A percentile compares a stretch with the other conserved stretches of the same genome.
Evolutionary conservation across 768 basidiomycete species (phyloP).

Genomic region (Paxillus rubicundulus): DNA sequence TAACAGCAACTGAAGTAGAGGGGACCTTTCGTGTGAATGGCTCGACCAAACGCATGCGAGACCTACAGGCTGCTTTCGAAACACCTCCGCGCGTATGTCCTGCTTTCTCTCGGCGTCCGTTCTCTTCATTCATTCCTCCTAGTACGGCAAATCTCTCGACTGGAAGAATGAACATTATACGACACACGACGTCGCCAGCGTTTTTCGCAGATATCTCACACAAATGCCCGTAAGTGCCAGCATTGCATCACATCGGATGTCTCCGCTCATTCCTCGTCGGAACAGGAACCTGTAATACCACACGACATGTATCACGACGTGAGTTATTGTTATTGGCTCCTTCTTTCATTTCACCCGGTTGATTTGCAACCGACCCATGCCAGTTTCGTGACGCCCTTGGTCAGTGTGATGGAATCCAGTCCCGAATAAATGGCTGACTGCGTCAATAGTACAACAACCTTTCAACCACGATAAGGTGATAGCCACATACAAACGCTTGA

Average conservation of each 20-base stretch:
- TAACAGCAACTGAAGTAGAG: slow-evolving; percentile 79
- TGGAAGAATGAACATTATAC: slow-evolving; percentile 86
- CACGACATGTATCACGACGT: slow-evolving; percentile 85
- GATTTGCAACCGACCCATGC: slow-evolving; percentile 2
- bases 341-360: slow-evolving; percentile 10
- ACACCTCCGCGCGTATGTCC: slow-evolving; percentile 72
- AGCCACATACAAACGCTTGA: slow-evolving; percentile 77
- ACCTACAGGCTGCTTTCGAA: slow-evolving; percentile 90
- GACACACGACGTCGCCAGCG: slow-evolving; percentile 96
- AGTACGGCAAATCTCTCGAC: slow-evolving; percentile 94
- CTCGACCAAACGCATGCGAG: slow-evolving; percentile 93
- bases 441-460: slow-evolving; percentile 56
- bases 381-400: slow-evolving; percentile 81
- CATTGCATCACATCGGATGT: not conserved
- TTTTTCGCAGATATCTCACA: slow-evolving; percentile 93
- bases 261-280: slow-evolving; percentile 9
- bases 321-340: slow-evolving; percentile 34
- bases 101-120: not conserved
- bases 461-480: slow-evolving; percentile 72
- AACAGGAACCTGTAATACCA: slow-evolving; percentile 92
- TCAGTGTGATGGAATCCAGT: slow-evolving; percentile 31
- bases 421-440: slow-evolving; percentile 15
- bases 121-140: slow-evolving; percentile 8
- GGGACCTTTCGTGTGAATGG: slow-evolving; percentile 96
- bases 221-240: slow-evolving; percentile 83